Conservation (phyloP, 2,329 filamentous ascomycete genomes). For the Monosporascus sp. region DNA sequence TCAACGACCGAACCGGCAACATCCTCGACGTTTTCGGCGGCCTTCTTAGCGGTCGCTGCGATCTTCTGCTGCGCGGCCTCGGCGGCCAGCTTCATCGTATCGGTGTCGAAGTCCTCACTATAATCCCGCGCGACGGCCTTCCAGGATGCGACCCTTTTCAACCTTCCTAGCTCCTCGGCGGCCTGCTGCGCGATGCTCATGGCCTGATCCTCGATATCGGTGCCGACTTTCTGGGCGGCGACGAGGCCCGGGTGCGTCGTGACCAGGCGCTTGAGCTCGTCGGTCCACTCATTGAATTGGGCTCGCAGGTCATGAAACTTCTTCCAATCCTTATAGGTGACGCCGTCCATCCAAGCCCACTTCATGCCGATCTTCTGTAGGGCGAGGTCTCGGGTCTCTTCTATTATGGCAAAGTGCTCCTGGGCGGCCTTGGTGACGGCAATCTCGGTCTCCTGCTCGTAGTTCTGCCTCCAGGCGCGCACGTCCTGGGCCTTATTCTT, state of each 20-base stretch:
- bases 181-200: constrained; percentile 77
- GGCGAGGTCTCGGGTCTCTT: constrained; percentile 76
- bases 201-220: constrained; percentile 68
- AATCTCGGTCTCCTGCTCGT: constrained; percentile 63
- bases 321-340: constrained; percentile 96
- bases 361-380: constrained; percentile 88
- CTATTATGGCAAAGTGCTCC: constrained; percentile 76
- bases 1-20: constrained; percentile 7
- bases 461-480: constrained; percentile 69
- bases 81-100: constrained; percentile 54
- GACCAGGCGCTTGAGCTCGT: constrained; percentile 73
- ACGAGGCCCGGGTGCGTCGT: constrained; percentile 67
- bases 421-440: constrained; percentile 70
- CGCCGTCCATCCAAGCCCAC: constrained; percentile 93
- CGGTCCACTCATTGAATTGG: constrained; percentile 78
- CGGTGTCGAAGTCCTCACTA: constrained; percentile 73
- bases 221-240: constrained; percentile 61
- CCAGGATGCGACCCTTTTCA: constrained; percentile 82
- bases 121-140: constrained; percentile 74
- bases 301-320: constrained; percentile 87
- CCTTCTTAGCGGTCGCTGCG: constrained; percentile 22
- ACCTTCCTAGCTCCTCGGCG: constrained; percentile 70
- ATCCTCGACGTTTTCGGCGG: constrained; percentile 14
- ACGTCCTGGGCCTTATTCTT: constrained; percentile 74
- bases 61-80: constrained; percentile 36